Base-by-base conservation (phyloP, 2,329 filamentous ascomycete species). In the Exophiala bonariae region DNA sequence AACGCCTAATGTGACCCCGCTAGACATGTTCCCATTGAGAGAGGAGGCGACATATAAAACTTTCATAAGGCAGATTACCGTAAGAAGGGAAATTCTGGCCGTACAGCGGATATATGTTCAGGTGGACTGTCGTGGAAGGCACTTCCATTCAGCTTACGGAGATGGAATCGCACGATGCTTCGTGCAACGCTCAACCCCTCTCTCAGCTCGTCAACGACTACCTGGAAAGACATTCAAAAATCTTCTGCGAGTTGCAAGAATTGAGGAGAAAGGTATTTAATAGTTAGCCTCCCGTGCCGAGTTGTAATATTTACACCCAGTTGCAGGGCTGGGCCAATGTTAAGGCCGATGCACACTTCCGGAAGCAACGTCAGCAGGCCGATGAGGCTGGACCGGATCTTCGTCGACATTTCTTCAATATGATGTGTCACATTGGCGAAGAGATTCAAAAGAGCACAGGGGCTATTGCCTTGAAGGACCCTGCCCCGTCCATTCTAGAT, bases 401-500 rank as follows among this genome's bases (percentile, higher is more conserved):
- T 16, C 39, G 31, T 18, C 32, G 45, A 10, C n/a, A 23, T 1
- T 49, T 56, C 20, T 61, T 55, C 37, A 34, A 52, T 3, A 55
- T 59, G 55, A 63, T 64, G 60, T 28, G 47, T 7, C 14, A 44
- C 3, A 57, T 63, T 31, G 62, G 54, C 1, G 33, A 53, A 11
- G 54, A 63, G 23, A 54, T 64, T n/a, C 37, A 63, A n/a, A 22
- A 23, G 4, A 26, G 23, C 8, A 60, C 52, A 3, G 34, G 50
- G 31, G 54, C 49, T 3, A 49, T 63, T 23, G 47, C 18, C 4
- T 19, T 35, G 3, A 31, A 30, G n/a, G 57, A 41, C 10, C 11
- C 35, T 8, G 65, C 35, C 8, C 36, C 36, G 9, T 42, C 36
- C 22, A 55, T 81, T 16, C 70, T 83, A 1, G 78, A 82, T 52